Conservation (phyloP, 305 asterid genomes). For the Solanum hybrid region DNA sequence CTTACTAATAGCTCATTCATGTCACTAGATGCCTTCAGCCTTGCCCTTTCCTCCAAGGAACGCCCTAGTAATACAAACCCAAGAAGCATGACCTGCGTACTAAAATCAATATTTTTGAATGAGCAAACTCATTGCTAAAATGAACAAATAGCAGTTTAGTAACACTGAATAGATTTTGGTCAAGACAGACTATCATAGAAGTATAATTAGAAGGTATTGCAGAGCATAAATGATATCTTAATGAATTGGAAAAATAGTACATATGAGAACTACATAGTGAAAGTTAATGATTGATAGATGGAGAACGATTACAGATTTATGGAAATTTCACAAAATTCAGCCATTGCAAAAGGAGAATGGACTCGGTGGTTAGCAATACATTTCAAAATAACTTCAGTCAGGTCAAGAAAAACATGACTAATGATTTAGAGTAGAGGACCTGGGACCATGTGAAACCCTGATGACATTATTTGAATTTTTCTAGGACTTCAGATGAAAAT, state of each 20-base stretch:
- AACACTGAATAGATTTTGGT: not conserved
- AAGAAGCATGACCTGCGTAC: slow-evolving; percentile 99
- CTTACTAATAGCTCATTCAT: slow-evolving; percentile 93
- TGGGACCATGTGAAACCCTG: not conserved
- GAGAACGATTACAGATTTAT: not conserved
- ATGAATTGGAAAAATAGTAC: not conserved
- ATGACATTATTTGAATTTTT: not conserved
- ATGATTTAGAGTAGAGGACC: not conserved
- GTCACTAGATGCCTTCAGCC: slow-evolving; percentile 94
- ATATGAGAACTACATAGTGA: not conserved
- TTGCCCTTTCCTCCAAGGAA: slow-evolving; percentile 93
- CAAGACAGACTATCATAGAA: not conserved
- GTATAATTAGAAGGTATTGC: not conserved
- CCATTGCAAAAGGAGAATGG: not conserved
- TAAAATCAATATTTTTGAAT: slow-evolving; percentile 40
- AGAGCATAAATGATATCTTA: not conserved
- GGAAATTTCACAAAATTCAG: not conserved
- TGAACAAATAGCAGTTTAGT: not conserved
- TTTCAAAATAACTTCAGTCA: not conserved
- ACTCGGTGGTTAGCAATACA: not conserved
- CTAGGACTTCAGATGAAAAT: not conserved
- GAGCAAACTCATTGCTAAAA: slow-evolving; percentile 26
- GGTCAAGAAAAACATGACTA: not conserved
- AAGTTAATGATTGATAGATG: not conserved
- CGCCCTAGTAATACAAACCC: slow-evolving; percentile 95